Conservation (phyloP, 495 filamentous ascomycete species). For the Neurospora intermedia region DNA sequence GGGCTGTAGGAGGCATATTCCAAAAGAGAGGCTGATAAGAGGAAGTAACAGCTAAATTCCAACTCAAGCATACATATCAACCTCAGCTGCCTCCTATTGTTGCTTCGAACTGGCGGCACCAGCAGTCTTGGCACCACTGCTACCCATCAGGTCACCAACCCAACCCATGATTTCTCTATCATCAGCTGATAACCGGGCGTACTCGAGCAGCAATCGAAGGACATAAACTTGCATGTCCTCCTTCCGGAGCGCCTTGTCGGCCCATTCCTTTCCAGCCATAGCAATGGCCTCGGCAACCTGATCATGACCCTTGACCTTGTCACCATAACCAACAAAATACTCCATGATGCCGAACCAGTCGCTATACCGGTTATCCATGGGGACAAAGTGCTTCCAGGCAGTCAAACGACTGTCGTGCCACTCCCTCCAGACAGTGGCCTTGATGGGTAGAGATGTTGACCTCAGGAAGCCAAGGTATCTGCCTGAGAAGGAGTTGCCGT, state of each 20-base stretch:
- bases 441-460: slow-evolving; percentile 54
- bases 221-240: slow-evolving; percentile 69
- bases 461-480: slow-evolving; percentile 59
- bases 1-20: not conserved
- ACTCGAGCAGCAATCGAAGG: slow-evolving; percentile 58
- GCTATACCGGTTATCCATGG: slow-evolving; percentile 71
- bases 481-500: slow-evolving; percentile 64
- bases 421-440: slow-evolving; percentile 63
- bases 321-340: slow-evolving; percentile 57
- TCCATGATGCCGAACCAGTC: slow-evolving; percentile 71
- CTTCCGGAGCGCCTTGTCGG: slow-evolving; percentile 51
- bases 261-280: slow-evolving; percentile 53
- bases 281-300: slow-evolving; percentile 50
- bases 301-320: slow-evolving; percentile 9
- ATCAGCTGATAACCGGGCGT: slow-evolving; percentile 56
- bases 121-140: not conserved
- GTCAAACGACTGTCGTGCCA: slow-evolving; percentile 64
- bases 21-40: not conserved
- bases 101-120: not conserved
- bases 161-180: slow-evolving; percentile 56
- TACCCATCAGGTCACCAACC: slow-evolving; percentile 35
- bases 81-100: not conserved
- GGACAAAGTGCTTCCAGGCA: slow-evolving; percentile 69
- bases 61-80: not conserved
- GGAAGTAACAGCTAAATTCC: not conserved